These are phyloP conservation scores for Arachnomyces sp. DNA, from an alignment of 2,329 filamentous ascomycete genomes.

Conservation along the genomic window DNA sequence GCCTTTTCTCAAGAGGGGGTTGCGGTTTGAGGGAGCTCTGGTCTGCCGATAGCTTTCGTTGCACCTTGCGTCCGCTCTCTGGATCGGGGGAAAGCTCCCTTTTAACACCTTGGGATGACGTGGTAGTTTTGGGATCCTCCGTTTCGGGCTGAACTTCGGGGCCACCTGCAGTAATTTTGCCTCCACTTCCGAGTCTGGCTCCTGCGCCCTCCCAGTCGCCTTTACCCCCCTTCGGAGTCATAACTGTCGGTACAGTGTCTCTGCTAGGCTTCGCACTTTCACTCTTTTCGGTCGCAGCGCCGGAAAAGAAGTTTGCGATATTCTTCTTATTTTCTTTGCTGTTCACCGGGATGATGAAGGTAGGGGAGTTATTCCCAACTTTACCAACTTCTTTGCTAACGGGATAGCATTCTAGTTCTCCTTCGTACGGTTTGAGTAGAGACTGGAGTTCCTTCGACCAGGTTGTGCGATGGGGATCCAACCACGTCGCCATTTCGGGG, in stretches of 20 bases:
- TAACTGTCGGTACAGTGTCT: constrained; percentile 45
- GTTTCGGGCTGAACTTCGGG: no score
- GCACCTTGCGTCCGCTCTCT: constrained; percentile 8
- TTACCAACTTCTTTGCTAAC: constrained; percentile 88
- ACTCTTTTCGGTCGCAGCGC: constrained; percentile 35
- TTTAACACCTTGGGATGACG: constrained; percentile 36
- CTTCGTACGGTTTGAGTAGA: constrained; percentile 68
- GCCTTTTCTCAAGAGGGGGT: constrained; percentile 31
- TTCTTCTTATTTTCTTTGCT: constrained; percentile 85
- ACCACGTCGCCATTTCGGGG: constrained; percentile 61
- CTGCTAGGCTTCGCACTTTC: constrained; percentile 31
- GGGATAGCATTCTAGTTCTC: constrained; percentile 74
- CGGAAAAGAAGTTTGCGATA: constrained; percentile 86
- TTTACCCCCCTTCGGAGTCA: constrained; percentile 17
- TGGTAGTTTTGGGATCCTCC: neutral
- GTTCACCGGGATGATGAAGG: constrained; percentile 72
- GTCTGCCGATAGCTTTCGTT: constrained; percentile 17
- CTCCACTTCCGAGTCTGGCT: no score
- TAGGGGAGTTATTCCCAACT: constrained; percentile 80
- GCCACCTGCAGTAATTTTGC: no score
- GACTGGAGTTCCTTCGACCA: constrained; percentile 75
- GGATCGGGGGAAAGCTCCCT: constrained; percentile 35
- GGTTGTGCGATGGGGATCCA: constrained; percentile 61
- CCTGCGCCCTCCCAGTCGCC: no score
- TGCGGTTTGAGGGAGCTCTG: constrained; percentile 14